Conservation (phyloP, 2,329 filamentous ascomycete species). For the Colletotrichum chlorophyti region DNA sequence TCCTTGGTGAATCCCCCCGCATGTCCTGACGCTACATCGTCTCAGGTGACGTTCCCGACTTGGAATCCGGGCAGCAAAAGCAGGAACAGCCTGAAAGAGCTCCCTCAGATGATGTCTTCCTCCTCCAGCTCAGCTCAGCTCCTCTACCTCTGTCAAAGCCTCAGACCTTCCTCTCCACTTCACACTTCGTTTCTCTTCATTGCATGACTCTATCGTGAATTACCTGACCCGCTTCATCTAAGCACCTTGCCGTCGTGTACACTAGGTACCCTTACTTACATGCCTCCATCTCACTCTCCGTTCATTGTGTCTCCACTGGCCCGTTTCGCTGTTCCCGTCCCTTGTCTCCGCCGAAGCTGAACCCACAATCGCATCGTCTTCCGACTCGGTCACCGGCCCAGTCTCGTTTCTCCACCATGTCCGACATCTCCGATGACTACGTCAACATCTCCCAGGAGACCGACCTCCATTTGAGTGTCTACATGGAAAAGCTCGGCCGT, state of each 20-base stretch:
- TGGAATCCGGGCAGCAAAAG: neutral
- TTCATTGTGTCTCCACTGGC: slow-evolving; percentile 10
- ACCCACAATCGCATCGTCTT: neutral
- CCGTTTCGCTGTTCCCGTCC: slow-evolving; percentile 1
- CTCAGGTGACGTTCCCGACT: slow-evolving; percentile 24
- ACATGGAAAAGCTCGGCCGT: slow-evolving; percentile 18
- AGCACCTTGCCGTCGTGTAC: neutral
- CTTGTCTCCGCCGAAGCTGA: slow-evolving; percentile 2
- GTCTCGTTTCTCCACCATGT: slow-evolving; percentile 17
- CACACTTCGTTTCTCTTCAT: no score
- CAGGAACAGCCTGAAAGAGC: neutral
- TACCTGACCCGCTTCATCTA: neutral
- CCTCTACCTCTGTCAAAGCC: neutral
- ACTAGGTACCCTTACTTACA: neutral
- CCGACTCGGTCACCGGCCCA: slow-evolving; percentile 8
- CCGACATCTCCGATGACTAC: slow-evolving; percentile 29
- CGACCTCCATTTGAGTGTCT: slow-evolving; percentile 23
- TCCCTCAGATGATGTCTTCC: no score
- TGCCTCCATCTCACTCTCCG: slow-evolving; percentile 2
- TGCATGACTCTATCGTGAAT: slow-evolving; percentile 4
- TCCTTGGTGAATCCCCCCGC: slow-evolving; percentile 27
- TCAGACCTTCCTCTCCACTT: neutral
- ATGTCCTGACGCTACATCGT: slow-evolving; percentile 26
- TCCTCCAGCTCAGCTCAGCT: neutral
- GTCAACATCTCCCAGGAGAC: slow-evolving; percentile 21